Evolutionary conservation across 2,329 filamentous ascomycete genomes (phyloP), one percentile per base, ranked within the genome.

Genomic region (Tolypocladium inflatum): DNA sequence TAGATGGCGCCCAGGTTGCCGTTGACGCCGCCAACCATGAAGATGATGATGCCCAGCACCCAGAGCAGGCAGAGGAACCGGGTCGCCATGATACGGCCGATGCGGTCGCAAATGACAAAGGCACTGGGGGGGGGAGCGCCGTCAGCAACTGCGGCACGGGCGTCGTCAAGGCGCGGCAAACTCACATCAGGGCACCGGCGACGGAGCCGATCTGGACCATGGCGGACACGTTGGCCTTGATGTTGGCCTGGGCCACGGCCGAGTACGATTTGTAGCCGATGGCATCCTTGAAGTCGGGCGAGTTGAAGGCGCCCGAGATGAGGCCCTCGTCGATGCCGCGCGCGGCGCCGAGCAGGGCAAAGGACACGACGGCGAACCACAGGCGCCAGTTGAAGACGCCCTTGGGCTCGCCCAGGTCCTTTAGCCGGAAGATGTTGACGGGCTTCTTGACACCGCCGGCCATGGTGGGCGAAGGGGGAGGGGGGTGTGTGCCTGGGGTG

Each of bases 161-260:
- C 45, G 15, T 19, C 43, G n/a, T 6, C 11, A 8, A 48, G 5
- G 43, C 6, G 2, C 39, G 53, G 30, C 9, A 42, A 51, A 59
- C 72, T 68, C 67, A 77, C 75, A 79, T 78, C 38, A 90, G 76
- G 37, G 88, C 86, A 50, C 89, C 89, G 4, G 77, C 84, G 37
- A 92, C 87, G 30, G 83, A 88, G 30, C 89, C 89, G 65, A 91
- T 84, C 71, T 91, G 89, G 0, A 92, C 89, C 89, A 92, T 92
- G 54, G 87, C 82, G 2, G 88, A 87, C 57, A 92, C 87, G 70
- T 92, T 92, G 64, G 81, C 85, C 72, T 88, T 85, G 73, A 87
- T 85, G 69, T 89, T 85, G 60, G 87, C 85, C 67, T 81, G 76
- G 53, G 82, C 78, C 4, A 78, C 74, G 0, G 71, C 64, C 52